Evolutionary conservation across 169 alveolate species (phyloP).

Genomic region (Cryptosporidium canis): DNA sequence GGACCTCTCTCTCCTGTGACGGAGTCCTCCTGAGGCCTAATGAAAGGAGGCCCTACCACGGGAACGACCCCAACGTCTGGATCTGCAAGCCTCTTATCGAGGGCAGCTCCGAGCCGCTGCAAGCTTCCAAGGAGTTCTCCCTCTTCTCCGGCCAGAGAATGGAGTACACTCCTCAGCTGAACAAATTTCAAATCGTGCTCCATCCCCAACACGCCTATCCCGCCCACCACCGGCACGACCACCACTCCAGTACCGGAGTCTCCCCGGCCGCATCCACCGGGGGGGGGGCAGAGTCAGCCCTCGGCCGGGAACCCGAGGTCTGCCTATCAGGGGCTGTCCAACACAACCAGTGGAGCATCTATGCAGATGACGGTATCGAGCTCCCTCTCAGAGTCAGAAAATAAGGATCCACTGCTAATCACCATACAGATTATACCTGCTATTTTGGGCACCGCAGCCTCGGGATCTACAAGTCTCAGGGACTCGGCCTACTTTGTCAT

Average conservation of each 20-base stretch:
- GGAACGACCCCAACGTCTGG: constrained; percentile 43
- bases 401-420: constrained; percentile 5
- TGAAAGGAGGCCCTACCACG: constrained; percentile 69
- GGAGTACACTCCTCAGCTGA: constrained; percentile 48
- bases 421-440: constrained; percentile 64
- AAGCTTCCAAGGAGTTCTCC: constrained; percentile 59
- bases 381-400: not conserved
- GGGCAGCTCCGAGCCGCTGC: constrained; percentile 28
- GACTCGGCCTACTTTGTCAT: constrained; percentile 52
- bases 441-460: constrained; percentile 31
- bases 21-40: constrained; percentile 48
- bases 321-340: not conserved
- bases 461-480: constrained; percentile 45
- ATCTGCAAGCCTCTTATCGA: constrained; percentile 44
- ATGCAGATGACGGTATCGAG: not conserved
- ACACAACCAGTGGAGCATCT: not conserved
- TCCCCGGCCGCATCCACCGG: not conserved
- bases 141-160: constrained; percentile 51
- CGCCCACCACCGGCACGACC: not conserved
- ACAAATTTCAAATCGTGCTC: constrained; percentile 45
- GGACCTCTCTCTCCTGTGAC: constrained; percentile 33
- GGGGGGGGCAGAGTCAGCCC: not conserved
- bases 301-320: not conserved
- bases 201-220: constrained; percentile 29
- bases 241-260: not conserved